Evolutionary conservation across 2,329 filamentous ascomycete genomes (phyloP).

Genomic region (Microdochium trichocladiopsis): DNA sequence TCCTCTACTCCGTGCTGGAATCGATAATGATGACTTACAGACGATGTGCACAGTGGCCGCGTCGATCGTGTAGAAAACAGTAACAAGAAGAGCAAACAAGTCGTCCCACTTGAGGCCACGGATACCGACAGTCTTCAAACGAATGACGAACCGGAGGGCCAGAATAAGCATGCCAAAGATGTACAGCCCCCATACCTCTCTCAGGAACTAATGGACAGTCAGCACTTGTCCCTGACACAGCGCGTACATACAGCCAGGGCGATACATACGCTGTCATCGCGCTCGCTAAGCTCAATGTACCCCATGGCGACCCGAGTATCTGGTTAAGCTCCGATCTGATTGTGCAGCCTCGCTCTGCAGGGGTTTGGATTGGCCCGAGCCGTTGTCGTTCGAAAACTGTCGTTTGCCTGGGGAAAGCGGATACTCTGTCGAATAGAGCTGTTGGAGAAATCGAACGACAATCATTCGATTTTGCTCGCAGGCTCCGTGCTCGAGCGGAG

Average conservation of each 20-base stretch:
- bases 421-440: too few relatives aligned
- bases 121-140: slow-evolving; percentile 27
- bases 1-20: not conserved
- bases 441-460: too few relatives aligned
- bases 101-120: slow-evolving; percentile 30
- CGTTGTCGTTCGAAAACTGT: too few relatives aligned
- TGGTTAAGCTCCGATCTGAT: not conserved
- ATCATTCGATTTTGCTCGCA: too few relatives aligned
- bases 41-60: slow-evolving; percentile 25
- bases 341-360: not conserved
- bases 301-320: not conserved
- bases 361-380: too few relatives aligned
- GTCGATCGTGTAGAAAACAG: slow-evolving; percentile 25
- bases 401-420: too few relatives aligned
- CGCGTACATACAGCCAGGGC: not conserved
- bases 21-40: slow-evolving; percentile 11
- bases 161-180: slow-evolving; percentile 22
- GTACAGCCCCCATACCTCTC: slow-evolving; percentile 22
- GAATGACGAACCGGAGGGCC: slow-evolving; percentile 22
- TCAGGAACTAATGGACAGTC: slow-evolving; percentile 13
- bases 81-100: slow-evolving; percentile 23
- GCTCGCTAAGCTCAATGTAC: not conserved
- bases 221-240: not conserved
- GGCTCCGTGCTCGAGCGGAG: too few relatives aligned
- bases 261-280: not conserved